Conservation (phyloP, 176 grass and related monocot species). For the Aegilops sharonensis region DNA sequence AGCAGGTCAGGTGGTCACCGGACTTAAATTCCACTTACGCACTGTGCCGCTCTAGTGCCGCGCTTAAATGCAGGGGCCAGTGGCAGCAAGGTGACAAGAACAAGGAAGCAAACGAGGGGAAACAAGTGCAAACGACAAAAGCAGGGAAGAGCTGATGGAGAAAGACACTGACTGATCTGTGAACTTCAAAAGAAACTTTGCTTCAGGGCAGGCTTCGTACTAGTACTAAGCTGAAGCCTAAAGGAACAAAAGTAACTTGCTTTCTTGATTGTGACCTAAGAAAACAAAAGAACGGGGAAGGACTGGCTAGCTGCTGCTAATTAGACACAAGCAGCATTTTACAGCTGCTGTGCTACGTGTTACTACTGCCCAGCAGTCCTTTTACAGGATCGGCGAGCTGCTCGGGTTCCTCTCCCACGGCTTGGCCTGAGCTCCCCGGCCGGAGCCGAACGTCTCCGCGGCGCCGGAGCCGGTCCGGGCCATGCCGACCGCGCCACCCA, state of each 20-base stretch:
- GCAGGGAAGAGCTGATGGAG: background rate
- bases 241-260: conserved; percentile 19
- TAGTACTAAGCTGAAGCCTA: conserved; percentile 12
- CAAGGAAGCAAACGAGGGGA: conserved; percentile 30
- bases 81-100: conserved; percentile 41
- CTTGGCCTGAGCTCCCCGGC: conserved; percentile 9
- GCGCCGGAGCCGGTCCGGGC: conserved; percentile 20
- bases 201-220: conserved; percentile 7
- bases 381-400: conserved; percentile 49
- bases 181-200: conserved; percentile 16
- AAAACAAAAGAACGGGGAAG: background rate
- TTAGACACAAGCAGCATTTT: too few relatives aligned
- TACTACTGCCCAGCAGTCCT: conserved; percentile 9
- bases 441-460: conserved; percentile 34
- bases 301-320: background rate
- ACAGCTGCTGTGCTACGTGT: conserved; percentile 18
- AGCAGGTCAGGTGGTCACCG: background rate
- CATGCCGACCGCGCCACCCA: conserved; percentile 62
- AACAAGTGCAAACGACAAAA: conserved; percentile 36
- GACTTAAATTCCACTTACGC: conserved; percentile 35
- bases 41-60: background rate
- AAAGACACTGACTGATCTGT: background rate
- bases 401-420: conserved; percentile 55
- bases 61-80: conserved; percentile 29
- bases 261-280: background rate